phyloP scores from a whole-genome alignment of 2,329 filamentous ascomycete species.

The Alternaria tenuissima region DNA sequence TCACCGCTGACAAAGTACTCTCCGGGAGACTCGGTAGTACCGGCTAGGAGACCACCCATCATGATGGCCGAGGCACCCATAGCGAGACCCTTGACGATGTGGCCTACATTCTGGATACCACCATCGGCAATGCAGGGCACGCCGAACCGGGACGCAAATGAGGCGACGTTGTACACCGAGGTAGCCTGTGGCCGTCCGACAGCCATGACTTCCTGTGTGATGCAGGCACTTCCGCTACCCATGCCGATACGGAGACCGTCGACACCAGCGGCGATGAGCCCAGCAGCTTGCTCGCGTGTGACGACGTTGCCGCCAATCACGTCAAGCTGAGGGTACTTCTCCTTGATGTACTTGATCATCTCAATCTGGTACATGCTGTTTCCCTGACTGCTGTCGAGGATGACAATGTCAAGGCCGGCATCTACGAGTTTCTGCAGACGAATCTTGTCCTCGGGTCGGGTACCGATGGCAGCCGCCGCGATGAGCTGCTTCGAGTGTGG shows the following conservation, averaged over 20 bases:
- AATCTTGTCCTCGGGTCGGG: constrained; percentile 88
- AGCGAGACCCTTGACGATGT: constrained; percentile 97
- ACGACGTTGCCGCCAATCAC: constrained; percentile 99
- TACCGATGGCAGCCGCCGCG: constrained; percentile 93
- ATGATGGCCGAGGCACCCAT: constrained; percentile 95
- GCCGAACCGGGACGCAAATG: constrained; percentile 90
- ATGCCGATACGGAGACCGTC: constrained; percentile 98
- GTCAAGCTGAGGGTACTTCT: constrained; percentile 82
- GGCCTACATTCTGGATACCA: constrained; percentile 96
- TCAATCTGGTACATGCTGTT: constrained; percentile 99
- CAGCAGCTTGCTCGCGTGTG: constrained; percentile 93
- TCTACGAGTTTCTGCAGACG: constrained; percentile 89
- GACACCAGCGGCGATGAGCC: constrained; percentile 89
- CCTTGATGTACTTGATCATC: constrained; percentile 97
- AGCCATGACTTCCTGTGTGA: constrained; percentile 99
- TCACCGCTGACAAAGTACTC: constrained; percentile 96
- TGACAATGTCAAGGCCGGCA: constrained; percentile 91
- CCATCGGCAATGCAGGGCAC: constrained; percentile 98
- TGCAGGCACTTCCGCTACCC: constrained; percentile 97
- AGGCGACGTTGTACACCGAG: constrained; percentile 86
- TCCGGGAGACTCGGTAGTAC: constrained; percentile 96
- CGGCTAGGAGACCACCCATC: constrained; percentile 98
- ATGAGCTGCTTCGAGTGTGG: constrained; percentile 97
- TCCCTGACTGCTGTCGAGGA: constrained; percentile 95
- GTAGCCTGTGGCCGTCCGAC: constrained; percentile 96